Evolutionary conservation across 768 basidiomycete genomes (phyloP).

Genomic region (Rhizopogon vinicolor): DNA sequence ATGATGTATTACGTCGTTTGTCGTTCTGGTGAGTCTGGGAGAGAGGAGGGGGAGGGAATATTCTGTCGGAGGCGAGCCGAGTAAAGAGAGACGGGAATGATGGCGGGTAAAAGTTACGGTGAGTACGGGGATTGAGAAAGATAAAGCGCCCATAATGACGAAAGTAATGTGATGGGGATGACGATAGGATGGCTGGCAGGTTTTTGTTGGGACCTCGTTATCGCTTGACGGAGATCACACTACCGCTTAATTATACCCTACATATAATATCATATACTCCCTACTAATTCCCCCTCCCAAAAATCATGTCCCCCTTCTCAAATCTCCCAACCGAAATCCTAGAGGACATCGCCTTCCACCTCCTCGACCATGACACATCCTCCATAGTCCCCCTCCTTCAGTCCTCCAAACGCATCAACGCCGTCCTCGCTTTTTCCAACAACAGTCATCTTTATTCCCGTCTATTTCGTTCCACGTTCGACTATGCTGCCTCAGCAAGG

Average conservation of each 20-base stretch:
- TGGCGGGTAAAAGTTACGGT: too few species aligned
- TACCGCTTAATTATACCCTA: conserved; percentile 9
- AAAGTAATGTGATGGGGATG: too few species aligned
- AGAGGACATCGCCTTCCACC: conserved; percentile 46
- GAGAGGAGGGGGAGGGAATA: neutral
- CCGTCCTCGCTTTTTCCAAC: conserved; percentile 22
- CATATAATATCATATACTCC: neutral
- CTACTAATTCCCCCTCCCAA: conserved; percentile 7
- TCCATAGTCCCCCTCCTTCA: conserved; percentile 35
- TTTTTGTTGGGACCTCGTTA: too few species aligned
- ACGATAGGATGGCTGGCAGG: too few species aligned
- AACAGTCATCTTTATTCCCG: conserved; percentile 41
- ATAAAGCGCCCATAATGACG: too few species aligned
- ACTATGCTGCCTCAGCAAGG: conserved; percentile 44
- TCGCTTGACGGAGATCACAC: conserved; percentile 3
- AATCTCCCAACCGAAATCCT: conserved; percentile 41
- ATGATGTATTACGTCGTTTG: conserved; percentile 4
- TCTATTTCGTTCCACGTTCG: conserved; percentile 56
- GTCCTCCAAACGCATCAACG: conserved; percentile 36
- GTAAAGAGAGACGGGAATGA: too few species aligned
- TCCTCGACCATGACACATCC: conserved; percentile 16
- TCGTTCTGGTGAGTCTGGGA: neutral
- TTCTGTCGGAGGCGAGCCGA: neutral
- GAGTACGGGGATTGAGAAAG: too few species aligned
- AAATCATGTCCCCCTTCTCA: conserved; percentile 13